Conservation (phyloP, 495 filamentous ascomycete species). For the Penicillium silybi region DNA sequence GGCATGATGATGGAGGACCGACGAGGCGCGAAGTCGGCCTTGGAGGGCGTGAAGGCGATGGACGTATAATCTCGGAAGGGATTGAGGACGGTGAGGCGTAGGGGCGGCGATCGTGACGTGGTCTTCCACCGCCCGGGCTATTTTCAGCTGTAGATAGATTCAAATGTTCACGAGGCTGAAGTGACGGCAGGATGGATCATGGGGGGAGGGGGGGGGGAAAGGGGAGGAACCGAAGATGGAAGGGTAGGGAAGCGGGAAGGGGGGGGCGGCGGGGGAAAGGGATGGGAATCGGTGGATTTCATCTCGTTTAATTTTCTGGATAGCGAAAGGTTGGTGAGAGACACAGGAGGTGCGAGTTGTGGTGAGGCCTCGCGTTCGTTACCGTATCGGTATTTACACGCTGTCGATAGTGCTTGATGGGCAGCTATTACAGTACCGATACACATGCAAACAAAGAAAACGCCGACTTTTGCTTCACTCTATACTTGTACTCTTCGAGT, state of each 20-base stretch:
- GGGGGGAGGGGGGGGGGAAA: slow-evolving; percentile 11
- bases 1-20: slow-evolving; percentile 27
- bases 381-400: background rate
- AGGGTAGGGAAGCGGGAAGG: slow-evolving; percentile 24
- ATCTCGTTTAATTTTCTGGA: slow-evolving; percentile 21
- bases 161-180: slow-evolving; percentile 13
- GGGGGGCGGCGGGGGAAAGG: slow-evolving; percentile 24
- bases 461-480: background rate
- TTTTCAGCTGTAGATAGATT: background rate
- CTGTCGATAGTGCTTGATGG: background rate
- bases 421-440: background rate
- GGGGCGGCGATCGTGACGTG: slow-evolving; percentile 21
- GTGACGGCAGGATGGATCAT: slow-evolving; percentile 4
- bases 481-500: background rate
- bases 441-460: background rate
- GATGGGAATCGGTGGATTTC: slow-evolving; percentile 18
- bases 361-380: background rate
- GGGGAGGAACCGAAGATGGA: slow-evolving; percentile 11
- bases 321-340: slow-evolving; percentile 9
- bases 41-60: background rate
- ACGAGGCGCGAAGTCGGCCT: slow-evolving; percentile 13
- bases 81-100: slow-evolving; percentile 7
- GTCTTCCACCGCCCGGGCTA: slow-evolving; percentile 13
- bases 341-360: slow-evolving; percentile 1
- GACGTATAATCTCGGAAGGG: background rate